A percentile compares a stretch with the other conserved stretches of the same genome.
These are phyloP conservation scores for Nakazawaea wyomingensis DNA, from an alignment of 805 yeast species.

Conservation along the genomic window DNA sequence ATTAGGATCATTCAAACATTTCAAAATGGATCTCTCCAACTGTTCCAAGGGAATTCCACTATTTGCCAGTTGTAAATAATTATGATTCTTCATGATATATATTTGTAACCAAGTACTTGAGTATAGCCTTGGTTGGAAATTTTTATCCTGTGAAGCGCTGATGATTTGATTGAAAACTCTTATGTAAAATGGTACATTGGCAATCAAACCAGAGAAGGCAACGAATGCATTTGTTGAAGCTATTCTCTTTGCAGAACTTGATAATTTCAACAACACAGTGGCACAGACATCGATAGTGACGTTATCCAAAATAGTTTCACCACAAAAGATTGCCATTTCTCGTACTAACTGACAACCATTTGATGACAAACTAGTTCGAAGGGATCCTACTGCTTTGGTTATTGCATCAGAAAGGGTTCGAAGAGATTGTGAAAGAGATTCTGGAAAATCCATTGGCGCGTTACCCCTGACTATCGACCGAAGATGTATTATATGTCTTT, in stretches of 20 bases:
- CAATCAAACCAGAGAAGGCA: slow-evolving; percentile 49
- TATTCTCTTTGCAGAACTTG: slow-evolving; percentile 59
- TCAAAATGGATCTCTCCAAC: slow-evolving; percentile 45
- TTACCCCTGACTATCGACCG: slow-evolving; percentile 62
- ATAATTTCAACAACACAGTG: slow-evolving; percentile 44
- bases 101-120: slow-evolving; percentile 69
- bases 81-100: slow-evolving; percentile 45
- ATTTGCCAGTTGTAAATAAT: slow-evolving; percentile 25
- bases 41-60: slow-evolving; percentile 28
- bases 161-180: slow-evolving; percentile 47
- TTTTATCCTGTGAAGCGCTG: slow-evolving; percentile 60
- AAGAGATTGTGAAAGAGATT: slow-evolving; percentile 25
- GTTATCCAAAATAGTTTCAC: slow-evolving; percentile 36
- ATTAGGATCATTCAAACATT: slow-evolving; percentile 73
- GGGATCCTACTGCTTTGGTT: slow-evolving; percentile 59
- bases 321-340: slow-evolving; percentile 49
- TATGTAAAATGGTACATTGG: slow-evolving; percentile 47
- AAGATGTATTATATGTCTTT: slow-evolving; percentile 49
- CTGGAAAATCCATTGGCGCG: slow-evolving; percentile 31
- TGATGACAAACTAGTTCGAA: slow-evolving; percentile 77
- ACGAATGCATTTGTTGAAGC: slow-evolving; percentile 54
- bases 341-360: slow-evolving; percentile 74
- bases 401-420: slow-evolving; percentile 52
- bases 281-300: slow-evolving; percentile 43
- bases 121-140: slow-evolving; percentile 62